phyloP scores from a whole-genome alignment of 768 basidiomycete genomes.

The Hypholoma fasciculare region DNA sequence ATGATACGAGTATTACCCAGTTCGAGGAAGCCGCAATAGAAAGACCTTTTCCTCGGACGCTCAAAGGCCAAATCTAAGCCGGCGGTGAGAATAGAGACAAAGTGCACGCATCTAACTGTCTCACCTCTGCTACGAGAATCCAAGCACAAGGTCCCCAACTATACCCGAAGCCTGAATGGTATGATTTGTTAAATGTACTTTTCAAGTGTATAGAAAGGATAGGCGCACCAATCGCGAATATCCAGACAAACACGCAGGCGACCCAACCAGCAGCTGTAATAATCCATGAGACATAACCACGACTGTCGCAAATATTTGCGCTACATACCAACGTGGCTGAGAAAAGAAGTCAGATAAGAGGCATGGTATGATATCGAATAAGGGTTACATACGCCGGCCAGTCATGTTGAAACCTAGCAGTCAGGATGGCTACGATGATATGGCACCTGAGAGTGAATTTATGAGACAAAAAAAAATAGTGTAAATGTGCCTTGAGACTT shows the following conservation, averaged over 20 bases:
- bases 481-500: conserved; percentile 12
- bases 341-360: neutral
- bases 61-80: conserved; percentile 61
- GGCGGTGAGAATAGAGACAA: neutral
- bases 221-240: conserved; percentile 63
- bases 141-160: conserved; percentile 80
- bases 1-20: conserved; percentile 47
- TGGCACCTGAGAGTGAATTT: conserved; percentile 48
- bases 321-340: conserved; percentile 32
- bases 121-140: conserved; percentile 71
- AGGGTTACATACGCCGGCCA: conserved; percentile 45
- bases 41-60: conserved; percentile 73
- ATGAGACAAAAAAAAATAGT: neutral
- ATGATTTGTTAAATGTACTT: neutral
- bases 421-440: conserved; percentile 67
- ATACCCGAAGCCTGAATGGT: conserved; percentile 59
- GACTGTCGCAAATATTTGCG: neutral
- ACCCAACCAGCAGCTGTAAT: conserved; percentile 66
- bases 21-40: conserved; percentile 77
- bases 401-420: conserved; percentile 54
- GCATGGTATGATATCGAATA: neutral
- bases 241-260: conserved; percentile 70
- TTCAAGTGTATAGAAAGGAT: neutral
- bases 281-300: neutral
- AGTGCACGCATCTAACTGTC: neutral